phyloP scores from a whole-genome alignment of 371 early-diverging fungal species.

The Pancytospora epiphaga region DNA sequence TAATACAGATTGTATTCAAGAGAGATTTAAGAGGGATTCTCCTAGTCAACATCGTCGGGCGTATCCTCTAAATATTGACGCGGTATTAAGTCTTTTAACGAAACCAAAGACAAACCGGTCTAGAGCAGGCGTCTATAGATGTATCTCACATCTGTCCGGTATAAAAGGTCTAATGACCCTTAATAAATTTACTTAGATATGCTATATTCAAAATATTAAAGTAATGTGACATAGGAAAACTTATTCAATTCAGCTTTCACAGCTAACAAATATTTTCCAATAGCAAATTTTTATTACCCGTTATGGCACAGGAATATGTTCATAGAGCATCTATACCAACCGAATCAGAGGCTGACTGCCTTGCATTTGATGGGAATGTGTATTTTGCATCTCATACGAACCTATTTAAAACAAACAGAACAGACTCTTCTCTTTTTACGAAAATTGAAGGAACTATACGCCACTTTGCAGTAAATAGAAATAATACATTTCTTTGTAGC shows the following conservation, averaged over 20 bases:
- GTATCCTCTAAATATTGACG: no score
- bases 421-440: background rate
- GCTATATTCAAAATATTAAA: no score
- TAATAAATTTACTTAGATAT: no score
- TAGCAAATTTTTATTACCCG: background rate
- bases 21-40: no score
- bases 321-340: constrained; percentile 39
- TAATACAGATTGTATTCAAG: no score
- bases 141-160: no score
- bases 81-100: no score
- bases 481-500: constrained; percentile 20
- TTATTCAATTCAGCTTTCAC: background rate
- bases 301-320: constrained; percentile 21
- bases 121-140: no score
- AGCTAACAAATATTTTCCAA: background rate
- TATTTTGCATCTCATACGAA: constrained; percentile 40
- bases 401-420: constrained; percentile 9
- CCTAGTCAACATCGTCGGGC: no score
- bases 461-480: background rate
- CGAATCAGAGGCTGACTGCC: constrained; percentile 23
- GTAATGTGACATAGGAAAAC: no score
- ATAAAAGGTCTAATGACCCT: no score
- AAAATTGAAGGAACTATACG: constrained; percentile 5
- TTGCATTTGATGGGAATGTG: constrained; percentile 12
- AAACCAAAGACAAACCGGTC: no score